Evolutionary conservation across 225 moss, liverwort and hornwort genomes (phyloP).

Genomic region (Polytrichum formosum): DNA sequence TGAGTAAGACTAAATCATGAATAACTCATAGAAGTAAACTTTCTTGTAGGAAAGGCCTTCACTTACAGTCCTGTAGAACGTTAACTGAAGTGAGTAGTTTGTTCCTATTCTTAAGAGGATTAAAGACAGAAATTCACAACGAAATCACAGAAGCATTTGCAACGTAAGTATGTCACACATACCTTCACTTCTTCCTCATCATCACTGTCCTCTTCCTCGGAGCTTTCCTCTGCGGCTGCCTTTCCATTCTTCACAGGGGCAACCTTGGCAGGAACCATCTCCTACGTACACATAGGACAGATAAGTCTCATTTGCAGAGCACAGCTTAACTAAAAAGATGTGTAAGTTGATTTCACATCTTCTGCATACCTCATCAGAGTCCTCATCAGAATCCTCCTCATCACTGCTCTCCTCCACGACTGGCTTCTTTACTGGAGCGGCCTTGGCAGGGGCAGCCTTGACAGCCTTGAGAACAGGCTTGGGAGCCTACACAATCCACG

Average conservation of each 20-base stretch:
- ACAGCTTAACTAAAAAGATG: too few relatives aligned
- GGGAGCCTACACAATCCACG: neutral
- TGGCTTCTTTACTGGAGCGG: constrained; percentile 21
- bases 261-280: constrained; percentile 17
- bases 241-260: constrained; percentile 35
- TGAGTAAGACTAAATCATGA: neutral
- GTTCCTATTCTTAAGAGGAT: too few relatives aligned
- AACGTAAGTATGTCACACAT: neutral
- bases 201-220: constrained; percentile 38
- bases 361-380: constrained; percentile 6
- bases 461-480: constrained; percentile 29
- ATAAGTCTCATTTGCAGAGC: too few relatives aligned
- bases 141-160: too few relatives aligned
- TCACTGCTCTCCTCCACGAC: constrained; percentile 25
- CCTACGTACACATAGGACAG: constrained; percentile 2
- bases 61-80: neutral
- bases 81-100: neutral
- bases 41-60: neutral
- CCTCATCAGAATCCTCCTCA: constrained; percentile 33
- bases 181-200: constrained; percentile 46
- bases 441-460: constrained; percentile 33
- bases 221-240: constrained; percentile 16
- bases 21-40: neutral
- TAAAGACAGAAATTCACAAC: too few relatives aligned
- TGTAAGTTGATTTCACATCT: too few relatives aligned